Evolutionary conservation across 176 grass and related monocot genomes (phyloP), one percentile per base, ranked within the genome.

Genomic region (Carex kokanica): DNA sequence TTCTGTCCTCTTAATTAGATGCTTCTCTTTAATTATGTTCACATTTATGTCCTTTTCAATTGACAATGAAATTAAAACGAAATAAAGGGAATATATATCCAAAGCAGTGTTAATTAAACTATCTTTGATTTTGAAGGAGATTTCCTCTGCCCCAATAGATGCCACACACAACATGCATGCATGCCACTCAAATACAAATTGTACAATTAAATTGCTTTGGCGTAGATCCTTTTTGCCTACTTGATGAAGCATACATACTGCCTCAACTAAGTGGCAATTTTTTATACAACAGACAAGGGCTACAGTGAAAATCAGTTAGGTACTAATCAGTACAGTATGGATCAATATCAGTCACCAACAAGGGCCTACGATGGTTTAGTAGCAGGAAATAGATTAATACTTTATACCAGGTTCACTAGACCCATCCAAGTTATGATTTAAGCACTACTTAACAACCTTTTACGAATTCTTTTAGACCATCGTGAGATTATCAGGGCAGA

Each of bases 21-120:
- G 73, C 73, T 55, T 74, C 49, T 77, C 49, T 77, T 77, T 77
- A 27, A 77, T 77, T 77, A 77, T 55, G 73, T 77, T 77, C 73
- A 77, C 73, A 77, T 77, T 77, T 77, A 53, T 77, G 73, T 77
- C 73, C 49, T 77, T 77, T 54, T 77, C 73, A 77, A 55, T 77
- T 78, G 73, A 78, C 25, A 78, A 78, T 25, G 25, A 32, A 55
- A 78, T 18, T 5, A 56, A 18, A 56, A 78, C 24, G 51, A 78
- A 53, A 56, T 56, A 78, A 56, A 78, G 18, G 73, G 73, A 78
- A 78, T 78, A 56, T n/a, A n/a, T 78, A 78, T 78, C 47, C 5
- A 78, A 78, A 77, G 49, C 70, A 74, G 43, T 21, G 65, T 74
- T 51, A n/a, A n/a, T n/a, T n/a, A 15, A 27, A 74, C 45, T 34